Conservation (phyloP, 2,329 filamentous ascomycete species). For the Hortaea sp. region DNA sequence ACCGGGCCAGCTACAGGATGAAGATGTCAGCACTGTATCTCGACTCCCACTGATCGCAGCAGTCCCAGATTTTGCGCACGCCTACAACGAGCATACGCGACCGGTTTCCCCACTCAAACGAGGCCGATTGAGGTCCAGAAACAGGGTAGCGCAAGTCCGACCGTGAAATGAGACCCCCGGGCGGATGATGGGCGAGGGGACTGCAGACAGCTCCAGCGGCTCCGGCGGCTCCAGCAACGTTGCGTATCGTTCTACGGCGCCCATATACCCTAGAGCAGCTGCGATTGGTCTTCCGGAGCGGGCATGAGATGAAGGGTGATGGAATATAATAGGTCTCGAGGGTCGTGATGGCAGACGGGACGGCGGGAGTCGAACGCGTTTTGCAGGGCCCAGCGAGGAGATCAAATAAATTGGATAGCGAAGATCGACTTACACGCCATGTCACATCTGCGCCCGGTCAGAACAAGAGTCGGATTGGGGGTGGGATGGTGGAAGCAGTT, state of each 20-base stretch:
- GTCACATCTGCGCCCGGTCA: slow-evolving; percentile 3
- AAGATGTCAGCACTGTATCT: slow-evolving; percentile 33
- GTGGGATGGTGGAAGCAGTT: not conserved
- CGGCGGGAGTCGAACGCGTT: not conserved
- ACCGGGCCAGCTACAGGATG: slow-evolving; percentile 47
- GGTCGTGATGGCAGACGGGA: slow-evolving; percentile 15
- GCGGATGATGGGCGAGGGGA: slow-evolving; percentile 16
- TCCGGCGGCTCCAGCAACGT: slow-evolving; percentile 8
- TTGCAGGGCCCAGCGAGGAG: not conserved
- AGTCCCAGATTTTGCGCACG: slow-evolving; percentile 22
- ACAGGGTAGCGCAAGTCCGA: slow-evolving; percentile 28
- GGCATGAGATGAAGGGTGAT: slow-evolving; percentile 11
- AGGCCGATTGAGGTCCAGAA: slow-evolving; percentile 14
- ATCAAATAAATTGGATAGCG: not conserved
- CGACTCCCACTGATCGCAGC: slow-evolving; percentile 16
- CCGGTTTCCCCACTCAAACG: slow-evolving; percentile 28
- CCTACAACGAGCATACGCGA: slow-evolving; percentile 30
- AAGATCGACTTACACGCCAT: slow-evolving; percentile 5
- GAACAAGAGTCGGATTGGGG: not conserved
- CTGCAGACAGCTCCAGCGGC: slow-evolving; percentile 8
- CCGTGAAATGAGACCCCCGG: slow-evolving; percentile 24
- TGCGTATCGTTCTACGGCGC: slow-evolving; percentile 9
- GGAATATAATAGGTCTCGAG: slow-evolving; percentile 17
- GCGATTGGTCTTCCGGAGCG: slow-evolving; percentile 12
- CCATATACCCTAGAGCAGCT: slow-evolving; percentile 3